These are phyloP conservation scores for Clarireedia monteithiana DNA, from an alignment of 2,329 filamentous ascomycete species.

Conservation along the genomic window DNA sequence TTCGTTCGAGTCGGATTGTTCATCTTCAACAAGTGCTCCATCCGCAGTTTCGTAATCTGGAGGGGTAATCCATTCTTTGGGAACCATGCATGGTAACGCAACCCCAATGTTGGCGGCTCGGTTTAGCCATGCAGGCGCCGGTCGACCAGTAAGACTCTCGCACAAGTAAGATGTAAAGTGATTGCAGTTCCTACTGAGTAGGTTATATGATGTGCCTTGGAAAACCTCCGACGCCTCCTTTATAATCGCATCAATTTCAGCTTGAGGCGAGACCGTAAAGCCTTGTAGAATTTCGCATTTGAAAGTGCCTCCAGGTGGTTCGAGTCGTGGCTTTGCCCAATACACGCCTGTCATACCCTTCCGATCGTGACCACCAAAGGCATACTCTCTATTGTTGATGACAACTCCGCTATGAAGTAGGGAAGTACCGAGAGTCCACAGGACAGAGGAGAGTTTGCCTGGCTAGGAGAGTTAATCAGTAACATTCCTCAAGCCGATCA, in stretches of 20 bases:
- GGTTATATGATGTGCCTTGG: slow-evolving; percentile 68
- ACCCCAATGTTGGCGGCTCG: slow-evolving; percentile 77
- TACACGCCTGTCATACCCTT: slow-evolving; percentile 70
- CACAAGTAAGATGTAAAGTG: slow-evolving; percentile 78
- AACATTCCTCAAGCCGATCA: neutral
- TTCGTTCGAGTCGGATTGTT: slow-evolving; percentile 42
- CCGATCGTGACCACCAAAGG: slow-evolving; percentile 74
- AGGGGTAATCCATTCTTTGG: slow-evolving; percentile 72
- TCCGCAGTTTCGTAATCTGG: slow-evolving; percentile 69
- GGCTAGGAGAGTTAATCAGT: slow-evolving; percentile 40
- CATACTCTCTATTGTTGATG: slow-evolving; percentile 73
- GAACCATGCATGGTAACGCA: slow-evolving; percentile 74
- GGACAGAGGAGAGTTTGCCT: slow-evolving; percentile 63
- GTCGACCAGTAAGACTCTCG: slow-evolving; percentile 60
- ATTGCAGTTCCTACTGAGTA: slow-evolving; percentile 80
- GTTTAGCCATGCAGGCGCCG: slow-evolving; percentile 71
- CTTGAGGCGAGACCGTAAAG: slow-evolving; percentile 60
- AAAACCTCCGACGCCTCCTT: slow-evolving; percentile 64
- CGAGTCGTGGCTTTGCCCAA: slow-evolving; percentile 65
- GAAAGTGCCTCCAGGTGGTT: slow-evolving; percentile 73
- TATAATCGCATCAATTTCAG: slow-evolving; percentile 66
- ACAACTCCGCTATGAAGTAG: slow-evolving; percentile 79
- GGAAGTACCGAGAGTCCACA: slow-evolving; percentile 72
- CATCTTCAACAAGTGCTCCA: slow-evolving; percentile 53
- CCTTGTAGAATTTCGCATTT: slow-evolving; percentile 69